phyloP scores from a whole-genome alignment of 139 green algal genomes.

The Chlamydomonas incerta region DNA sequence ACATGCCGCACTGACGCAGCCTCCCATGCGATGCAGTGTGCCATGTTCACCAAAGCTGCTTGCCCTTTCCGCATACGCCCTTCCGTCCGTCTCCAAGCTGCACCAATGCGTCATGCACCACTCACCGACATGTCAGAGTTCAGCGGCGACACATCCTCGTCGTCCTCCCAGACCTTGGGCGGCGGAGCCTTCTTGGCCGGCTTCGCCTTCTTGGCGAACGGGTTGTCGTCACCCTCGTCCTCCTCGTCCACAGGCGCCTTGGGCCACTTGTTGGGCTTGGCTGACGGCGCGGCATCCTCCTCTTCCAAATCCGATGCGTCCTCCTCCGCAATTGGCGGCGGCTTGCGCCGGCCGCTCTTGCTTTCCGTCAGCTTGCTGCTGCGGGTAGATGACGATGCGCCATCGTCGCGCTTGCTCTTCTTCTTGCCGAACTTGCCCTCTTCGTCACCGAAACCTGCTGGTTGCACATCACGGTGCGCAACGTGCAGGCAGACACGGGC shows the following conservation, averaged over 20 bases:
- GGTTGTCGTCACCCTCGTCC: not conserved
- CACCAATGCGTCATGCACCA: not conserved
- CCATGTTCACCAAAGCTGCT: too few species aligned
- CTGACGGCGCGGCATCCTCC: not conserved
- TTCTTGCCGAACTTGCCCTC: slow-evolving; percentile 17
- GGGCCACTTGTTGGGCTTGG: not conserved
- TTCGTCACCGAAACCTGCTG: slow-evolving; percentile 52
- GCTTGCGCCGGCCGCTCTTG: slow-evolving; percentile 1
- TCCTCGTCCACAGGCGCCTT: not conserved
- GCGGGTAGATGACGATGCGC: not conserved
- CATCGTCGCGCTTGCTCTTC: slow-evolving; percentile 16
- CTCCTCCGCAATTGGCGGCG: slow-evolving; percentile 37
- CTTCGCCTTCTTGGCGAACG: slow-evolving; percentile 13
- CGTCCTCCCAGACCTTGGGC: slow-evolving; percentile 22
- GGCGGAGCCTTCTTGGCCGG: not conserved
- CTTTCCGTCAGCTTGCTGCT: not conserved
- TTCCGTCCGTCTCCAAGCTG: too few species aligned
- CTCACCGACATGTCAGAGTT: slow-evolving; percentile 35
- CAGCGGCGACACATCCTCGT: slow-evolving; percentile 35
- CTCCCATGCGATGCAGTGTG: too few species aligned
- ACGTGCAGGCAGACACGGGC: too few species aligned
- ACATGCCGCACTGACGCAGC: too few species aligned
- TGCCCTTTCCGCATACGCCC: too few species aligned
- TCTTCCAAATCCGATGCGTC: slow-evolving; percentile 26
- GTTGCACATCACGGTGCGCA: too few species aligned